phyloP scores from a whole-genome alignment of 2,329 filamentous ascomycete genomes.

The Hymenoscyphus linearis region DNA sequence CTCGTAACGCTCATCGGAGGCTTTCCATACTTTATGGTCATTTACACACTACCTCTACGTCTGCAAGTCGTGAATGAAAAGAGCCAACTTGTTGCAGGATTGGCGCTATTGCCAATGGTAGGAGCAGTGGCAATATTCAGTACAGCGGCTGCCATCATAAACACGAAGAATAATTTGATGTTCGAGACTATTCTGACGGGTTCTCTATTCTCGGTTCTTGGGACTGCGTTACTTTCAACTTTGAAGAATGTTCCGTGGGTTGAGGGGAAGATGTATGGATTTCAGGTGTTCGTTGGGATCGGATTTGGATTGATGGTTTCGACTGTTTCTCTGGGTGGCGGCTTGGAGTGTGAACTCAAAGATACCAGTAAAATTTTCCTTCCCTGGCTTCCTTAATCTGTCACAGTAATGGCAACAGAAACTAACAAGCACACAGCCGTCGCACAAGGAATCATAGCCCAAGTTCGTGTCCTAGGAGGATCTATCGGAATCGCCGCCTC shows the following conservation, averaged over 20 bases:
- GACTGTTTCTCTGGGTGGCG: conserved; percentile 44
- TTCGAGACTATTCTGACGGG: conserved; percentile 46
- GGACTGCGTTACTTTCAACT: conserved; percentile 45
- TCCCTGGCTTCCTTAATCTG: background rate
- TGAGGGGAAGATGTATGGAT: conserved; percentile 39
- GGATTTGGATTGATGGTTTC: conserved; percentile 46
- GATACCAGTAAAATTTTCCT: conserved; percentile 22
- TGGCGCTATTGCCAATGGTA: conserved; percentile 54
- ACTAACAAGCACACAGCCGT: conserved; percentile 33
- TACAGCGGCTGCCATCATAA: conserved; percentile 49
- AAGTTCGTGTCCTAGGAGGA: conserved; percentile 54
- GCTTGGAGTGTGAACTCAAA: conserved; percentile 42
- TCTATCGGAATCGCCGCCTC: conserved; percentile 53
- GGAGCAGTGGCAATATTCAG: conserved; percentile 52
- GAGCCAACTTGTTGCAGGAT: conserved; percentile 47
- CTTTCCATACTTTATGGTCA: conserved; percentile 52
- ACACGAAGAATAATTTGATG: conserved; percentile 49
- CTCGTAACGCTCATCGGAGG: conserved; percentile 51
- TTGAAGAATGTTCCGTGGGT: conserved; percentile 11
- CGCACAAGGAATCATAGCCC: conserved; percentile 54
- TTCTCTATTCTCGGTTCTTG: conserved; percentile 47
- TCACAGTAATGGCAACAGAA: background rate
- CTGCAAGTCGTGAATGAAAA: conserved; percentile 55
- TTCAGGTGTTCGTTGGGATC: conserved; percentile 51
- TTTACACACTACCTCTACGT: conserved; percentile 53